Evolutionary conservation across 768 basidiomycete genomes (phyloP).

Genomic region (Lentinula sp.): DNA sequence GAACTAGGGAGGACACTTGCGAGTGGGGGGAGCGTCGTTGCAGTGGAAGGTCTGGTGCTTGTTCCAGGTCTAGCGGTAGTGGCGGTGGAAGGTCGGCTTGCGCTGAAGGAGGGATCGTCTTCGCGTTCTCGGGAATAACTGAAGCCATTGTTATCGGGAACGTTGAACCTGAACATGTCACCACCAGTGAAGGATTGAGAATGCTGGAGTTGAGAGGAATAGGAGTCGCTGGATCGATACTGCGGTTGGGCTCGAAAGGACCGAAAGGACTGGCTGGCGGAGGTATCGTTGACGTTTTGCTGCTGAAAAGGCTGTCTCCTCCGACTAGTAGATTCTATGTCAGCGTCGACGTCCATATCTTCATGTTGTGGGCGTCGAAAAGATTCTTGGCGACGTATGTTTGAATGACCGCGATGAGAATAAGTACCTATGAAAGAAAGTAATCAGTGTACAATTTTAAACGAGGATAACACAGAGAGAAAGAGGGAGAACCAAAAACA

Average conservation of each 20-base stretch:
- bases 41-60: constrained; percentile 29
- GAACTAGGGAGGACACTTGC: constrained; percentile 42
- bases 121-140: not conserved
- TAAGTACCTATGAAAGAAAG: not conserved
- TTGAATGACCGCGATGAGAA: not conserved
- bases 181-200: not conserved
- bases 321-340: not conserved
- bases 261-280: constrained; percentile 11
- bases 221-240: constrained; percentile 2
- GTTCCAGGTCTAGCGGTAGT: constrained; percentile 15
- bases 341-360: constrained; percentile 6
- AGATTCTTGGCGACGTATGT: not conserved
- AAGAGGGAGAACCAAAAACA: not conserved
- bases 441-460: not conserved
- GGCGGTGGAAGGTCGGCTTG: constrained; percentile 18
- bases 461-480: not conserved
- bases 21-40: constrained; percentile 7
- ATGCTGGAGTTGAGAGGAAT: constrained; percentile 14
- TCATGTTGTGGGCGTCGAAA: not conserved
- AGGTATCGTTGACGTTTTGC: not conserved
- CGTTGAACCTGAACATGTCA: constrained; percentile 21
- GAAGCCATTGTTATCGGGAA: constrained; percentile 14
- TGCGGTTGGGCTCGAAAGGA: constrained; percentile 9
- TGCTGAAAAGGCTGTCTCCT: constrained; percentile 9
- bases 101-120: constrained; percentile 14